Base-by-base conservation (phyloP, 352 stramenopile species). In the Globisporangium nagaii region DNA sequence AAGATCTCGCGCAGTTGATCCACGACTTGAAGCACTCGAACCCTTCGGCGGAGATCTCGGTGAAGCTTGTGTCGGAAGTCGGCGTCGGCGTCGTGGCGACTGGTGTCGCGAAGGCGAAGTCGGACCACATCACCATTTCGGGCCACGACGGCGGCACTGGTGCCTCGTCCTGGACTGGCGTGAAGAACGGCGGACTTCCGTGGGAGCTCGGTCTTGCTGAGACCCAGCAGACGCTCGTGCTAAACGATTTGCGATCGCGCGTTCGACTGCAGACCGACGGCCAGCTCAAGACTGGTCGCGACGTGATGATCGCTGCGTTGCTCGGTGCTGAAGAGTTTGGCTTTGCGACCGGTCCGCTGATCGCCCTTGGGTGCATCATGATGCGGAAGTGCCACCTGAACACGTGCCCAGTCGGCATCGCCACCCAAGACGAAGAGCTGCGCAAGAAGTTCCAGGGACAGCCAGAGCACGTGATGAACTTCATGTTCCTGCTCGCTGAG, bases 341-440 rank as follows among this genome's bases (percentile, higher is more conserved):
- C n/a, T 98, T 98, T 63, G 87, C 88, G 9, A 98, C 94, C 12
- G 91, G 85, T 52, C 93, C 94, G 25, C 71, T 98, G 13, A 98
- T 98, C 64, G 89, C 93, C 32, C 88, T 98, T 56, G 95, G 96
- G 39, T 98, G 96, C 66, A 98, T 98, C 58, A 99, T 98, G 95
- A 98, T 98, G 93, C 80, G 95, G 49, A 98, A 98, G 68, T 96
- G 86, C 64, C 96, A 98, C 74, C 80, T 98, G 61, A 98, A 98
- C 73, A 98, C 95, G 11, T 99, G 96, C 70, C 96, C 96, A 24
- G 96, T 99, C n/a, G 96, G 96, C 53, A 92, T 99, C 63, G 96
- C 96, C n/a, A 99, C 96, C 4, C 96, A 99, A 74, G 94, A 98
- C 58, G 83, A 93, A 63, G 91, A 98, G 62, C 77, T 99, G 19